Evolutionary conservation across 352 stramenopile genomes (phyloP).

Genomic region (Phytopythium sindhum): DNA sequence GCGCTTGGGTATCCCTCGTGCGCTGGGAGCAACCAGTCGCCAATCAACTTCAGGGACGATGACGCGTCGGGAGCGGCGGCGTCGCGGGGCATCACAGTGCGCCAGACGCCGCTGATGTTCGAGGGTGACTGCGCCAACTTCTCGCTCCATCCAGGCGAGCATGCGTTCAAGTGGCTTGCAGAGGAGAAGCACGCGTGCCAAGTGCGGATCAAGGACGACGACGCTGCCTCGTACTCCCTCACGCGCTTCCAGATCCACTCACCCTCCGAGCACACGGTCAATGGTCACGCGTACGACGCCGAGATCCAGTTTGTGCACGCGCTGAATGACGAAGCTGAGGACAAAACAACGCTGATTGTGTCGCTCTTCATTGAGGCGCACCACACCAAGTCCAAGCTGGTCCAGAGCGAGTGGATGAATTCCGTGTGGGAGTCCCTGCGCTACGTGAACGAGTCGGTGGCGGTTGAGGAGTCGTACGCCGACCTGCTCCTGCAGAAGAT

Average conservation of each 20-base stretch:
- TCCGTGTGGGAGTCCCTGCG: slow-evolving; percentile 16
- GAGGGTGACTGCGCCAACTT: slow-evolving; percentile 1
- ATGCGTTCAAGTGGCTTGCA: slow-evolving; percentile 3
- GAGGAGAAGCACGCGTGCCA: slow-evolving; percentile 24
- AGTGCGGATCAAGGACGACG: slow-evolving; percentile 15
- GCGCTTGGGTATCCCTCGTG: slow-evolving; percentile 11
- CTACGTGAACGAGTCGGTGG: slow-evolving; percentile 8
- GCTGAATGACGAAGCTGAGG: slow-evolving; percentile 17
- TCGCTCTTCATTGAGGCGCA: slow-evolving; percentile 20
- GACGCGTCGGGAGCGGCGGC: slow-evolving; percentile 17
- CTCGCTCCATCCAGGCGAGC: background rate
- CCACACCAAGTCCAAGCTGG: slow-evolving; percentile 7
- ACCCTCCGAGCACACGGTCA: slow-evolving; percentile 36
- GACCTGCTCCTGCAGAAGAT: slow-evolving; percentile 35
- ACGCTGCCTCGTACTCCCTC: slow-evolving; percentile 18
- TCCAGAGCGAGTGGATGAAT: slow-evolving; percentile 29
- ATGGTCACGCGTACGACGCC: slow-evolving; percentile 26
- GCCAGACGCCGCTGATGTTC: background rate
- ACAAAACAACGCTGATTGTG: slow-evolving; percentile 24
- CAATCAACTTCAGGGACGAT: slow-evolving; percentile 21
- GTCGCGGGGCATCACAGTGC: slow-evolving; percentile 7
- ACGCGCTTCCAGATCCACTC: slow-evolving; percentile 34
- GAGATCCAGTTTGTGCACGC: slow-evolving; percentile 44
- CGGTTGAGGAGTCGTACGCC: slow-evolving; percentile 32
- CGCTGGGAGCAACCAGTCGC: slow-evolving; percentile 21